Evolutionary conservation across 2,329 filamentous ascomycete species (phyloP).

Genomic region (Pseudocercospora fijiensis): DNA sequence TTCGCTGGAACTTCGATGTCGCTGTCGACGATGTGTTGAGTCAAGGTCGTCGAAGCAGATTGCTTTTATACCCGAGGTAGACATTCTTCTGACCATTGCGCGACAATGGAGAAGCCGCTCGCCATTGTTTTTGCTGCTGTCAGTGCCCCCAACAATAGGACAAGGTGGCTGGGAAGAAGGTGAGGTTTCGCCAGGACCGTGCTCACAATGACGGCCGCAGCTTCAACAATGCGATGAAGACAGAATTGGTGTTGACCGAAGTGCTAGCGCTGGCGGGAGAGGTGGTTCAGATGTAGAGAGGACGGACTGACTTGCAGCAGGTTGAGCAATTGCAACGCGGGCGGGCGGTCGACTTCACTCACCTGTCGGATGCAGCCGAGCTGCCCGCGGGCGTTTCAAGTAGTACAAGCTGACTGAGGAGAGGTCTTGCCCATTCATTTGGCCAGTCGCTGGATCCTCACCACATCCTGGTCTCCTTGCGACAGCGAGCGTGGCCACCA

Average conservation of each 20-base stretch:
- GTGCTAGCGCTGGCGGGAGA: neutral
- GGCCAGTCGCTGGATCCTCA: neutral
- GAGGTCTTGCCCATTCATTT: neutral
- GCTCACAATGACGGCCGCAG: neutral
- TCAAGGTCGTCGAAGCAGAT: neutral
- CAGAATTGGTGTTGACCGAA: neutral
- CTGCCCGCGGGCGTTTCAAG: too few species aligned
- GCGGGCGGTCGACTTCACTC: neutral
- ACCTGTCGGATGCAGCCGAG: neutral
- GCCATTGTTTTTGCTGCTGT: neutral
- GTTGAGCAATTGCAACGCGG: neutral
- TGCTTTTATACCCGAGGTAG: neutral
- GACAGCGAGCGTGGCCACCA: neutral
- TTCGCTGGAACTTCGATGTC: neutral
- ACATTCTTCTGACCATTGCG: neutral
- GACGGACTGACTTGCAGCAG: neutral
- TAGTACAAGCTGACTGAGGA: too few species aligned
- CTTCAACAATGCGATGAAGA: neutral
- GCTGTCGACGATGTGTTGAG: neutral
- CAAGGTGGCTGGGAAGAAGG: neutral
- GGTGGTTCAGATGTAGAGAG: neutral
- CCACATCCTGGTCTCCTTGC: neutral
- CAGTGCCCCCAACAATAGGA: neutral
- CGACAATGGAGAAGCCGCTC: neutral
- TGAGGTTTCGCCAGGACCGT: neutral